Percentiles rank a stretch among this genome's conserved stretches.
Conservation (phyloP, 179 eudicot species). For the Carnegiea gigantea region DNA sequence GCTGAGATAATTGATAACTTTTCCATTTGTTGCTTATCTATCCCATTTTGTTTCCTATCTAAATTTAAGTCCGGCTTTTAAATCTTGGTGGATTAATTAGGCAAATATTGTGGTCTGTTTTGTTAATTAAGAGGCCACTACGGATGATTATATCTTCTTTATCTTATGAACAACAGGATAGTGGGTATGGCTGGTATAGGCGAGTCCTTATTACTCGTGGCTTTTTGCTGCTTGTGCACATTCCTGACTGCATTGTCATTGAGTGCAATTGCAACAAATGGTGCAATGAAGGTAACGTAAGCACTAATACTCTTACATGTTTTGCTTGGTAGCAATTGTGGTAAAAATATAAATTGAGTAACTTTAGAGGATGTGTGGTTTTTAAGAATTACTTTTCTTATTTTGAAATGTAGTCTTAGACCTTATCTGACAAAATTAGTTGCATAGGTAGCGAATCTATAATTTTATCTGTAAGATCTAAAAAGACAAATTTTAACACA, state of each 20-base stretch:
- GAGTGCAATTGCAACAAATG: constrained; percentile 99
- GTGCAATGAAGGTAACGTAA: constrained; percentile 91
- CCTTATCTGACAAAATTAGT: too few species aligned
- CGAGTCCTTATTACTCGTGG: constrained; percentile 68
- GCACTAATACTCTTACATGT: background rate
- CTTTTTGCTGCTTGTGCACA: constrained; percentile 90
- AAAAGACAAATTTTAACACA: too few species aligned
- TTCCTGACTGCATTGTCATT: constrained; percentile 89
- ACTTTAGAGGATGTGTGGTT: too few species aligned
- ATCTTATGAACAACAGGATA: constrained; percentile 64
- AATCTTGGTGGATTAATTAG: background rate
- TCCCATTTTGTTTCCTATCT: too few species aligned
- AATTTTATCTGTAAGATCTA: too few species aligned
- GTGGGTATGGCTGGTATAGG: constrained; percentile 99
- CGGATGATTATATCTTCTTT: background rate
- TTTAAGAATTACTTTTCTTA: too few species aligned
- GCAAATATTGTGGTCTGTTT: background rate
- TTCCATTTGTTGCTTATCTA: too few species aligned
- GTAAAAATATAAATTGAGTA: too few species aligned
- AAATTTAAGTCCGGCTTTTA: background rate
- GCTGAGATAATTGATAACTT: too few species aligned
- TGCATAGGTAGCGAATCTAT: too few species aligned
- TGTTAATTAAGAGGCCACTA: background rate
- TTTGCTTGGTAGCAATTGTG: background rate
- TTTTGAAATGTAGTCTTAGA: too few species aligned